phyloP scores from a whole-genome alignment of 768 basidiomycete species.

The Hemileccinum rubropunctum region DNA sequence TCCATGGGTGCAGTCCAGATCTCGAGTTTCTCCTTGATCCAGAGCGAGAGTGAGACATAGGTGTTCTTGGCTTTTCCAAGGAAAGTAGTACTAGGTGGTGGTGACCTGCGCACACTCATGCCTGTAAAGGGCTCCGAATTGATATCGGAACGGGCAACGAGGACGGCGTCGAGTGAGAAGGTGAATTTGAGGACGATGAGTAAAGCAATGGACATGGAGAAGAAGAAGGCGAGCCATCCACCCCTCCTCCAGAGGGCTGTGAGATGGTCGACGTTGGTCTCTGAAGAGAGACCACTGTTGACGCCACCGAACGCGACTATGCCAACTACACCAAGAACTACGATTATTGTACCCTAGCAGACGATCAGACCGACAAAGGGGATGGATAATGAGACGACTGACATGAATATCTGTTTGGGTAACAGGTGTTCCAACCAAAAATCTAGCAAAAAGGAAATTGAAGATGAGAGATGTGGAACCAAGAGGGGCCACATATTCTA shows the following conservation, averaged over 20 bases:
- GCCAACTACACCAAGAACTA: conserved; percentile 81
- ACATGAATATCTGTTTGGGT: conserved; percentile 82
- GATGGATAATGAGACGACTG: conserved; percentile 24
- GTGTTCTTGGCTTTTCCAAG: conserved; percentile 34
- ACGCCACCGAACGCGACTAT: conserved; percentile 87
- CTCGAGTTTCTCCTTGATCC: conserved; percentile 65
- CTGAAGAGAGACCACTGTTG: conserved; percentile 72
- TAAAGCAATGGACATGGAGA: conserved; percentile 71
- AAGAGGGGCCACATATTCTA: conserved; percentile 94
- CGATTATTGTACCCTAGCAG: conserved; percentile 72
- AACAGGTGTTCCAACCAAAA: conserved; percentile 83
- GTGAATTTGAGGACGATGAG: conserved; percentile 65
- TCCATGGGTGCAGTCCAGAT: conserved; percentile 73
- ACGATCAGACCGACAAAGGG: background rate
- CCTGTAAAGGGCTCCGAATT: conserved; percentile 53
- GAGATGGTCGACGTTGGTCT: conserved; percentile 72
- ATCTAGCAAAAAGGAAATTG: conserved; percentile 93
- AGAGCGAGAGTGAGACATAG: conserved; percentile 48
- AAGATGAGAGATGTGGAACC: conserved; percentile 93
- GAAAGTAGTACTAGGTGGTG: conserved; percentile 20
- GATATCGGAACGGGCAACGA: conserved; percentile 67
- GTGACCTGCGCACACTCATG: conserved; percentile 32
- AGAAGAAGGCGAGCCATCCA: conserved; percentile 92
- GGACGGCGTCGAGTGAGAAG: conserved; percentile 68
- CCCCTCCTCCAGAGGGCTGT: conserved; percentile 81